Evolutionary conservation across 2,329 filamentous ascomycete species (phyloP), one percentile per base, ranked within the genome.

Genomic region (Fusarium stilboides): DNA sequence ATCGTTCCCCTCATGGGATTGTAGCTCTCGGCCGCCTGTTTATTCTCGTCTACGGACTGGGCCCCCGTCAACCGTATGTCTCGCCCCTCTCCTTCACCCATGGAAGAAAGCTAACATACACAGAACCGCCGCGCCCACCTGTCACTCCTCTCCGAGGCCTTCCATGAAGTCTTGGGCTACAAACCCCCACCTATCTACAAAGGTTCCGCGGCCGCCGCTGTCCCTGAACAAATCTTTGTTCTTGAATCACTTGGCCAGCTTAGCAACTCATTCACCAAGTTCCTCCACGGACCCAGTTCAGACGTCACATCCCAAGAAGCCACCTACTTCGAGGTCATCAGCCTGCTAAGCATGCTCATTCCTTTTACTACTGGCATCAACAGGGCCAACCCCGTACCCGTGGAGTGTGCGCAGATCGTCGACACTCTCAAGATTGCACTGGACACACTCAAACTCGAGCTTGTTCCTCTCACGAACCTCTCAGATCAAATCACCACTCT

Each of bases 101-200:
- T 33, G 3, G 28, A 49, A 15, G 17, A 24, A 15, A 15, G 26
- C 71, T 77, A 58, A 76, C 50, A 9, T 2, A 5, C 20, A 4
- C 62, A 88, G 86, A 83, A 83, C 62, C 76, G 77, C 3, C 84
- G 87, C 4, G 80, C 80, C 3, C 87, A 87, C 45, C 74, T 89
- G 0, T 76, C 78, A 0, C 72, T 88, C 14, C 75, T 87, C 1
- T 72, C 84, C 1, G 87, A 89, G 68, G 80, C 81, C 6, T 88
- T 86, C 70, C 78, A 87, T 15, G 84, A 87, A 47, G 65, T 86
- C 3, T 74, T 88, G 7, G 72, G 74, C 24, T 85, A 84, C 72
- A 85, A 83, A 52, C 80, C 85, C 2, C 82, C 85, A 0, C 80
- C 85, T 3, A 80, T 83, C 8, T 86, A 86, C 77, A 88, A 88